Evolutionary conservation across 192 early-diverging fungal genomes (phyloP).

Genomic region (Coemansia sp.): DNA sequence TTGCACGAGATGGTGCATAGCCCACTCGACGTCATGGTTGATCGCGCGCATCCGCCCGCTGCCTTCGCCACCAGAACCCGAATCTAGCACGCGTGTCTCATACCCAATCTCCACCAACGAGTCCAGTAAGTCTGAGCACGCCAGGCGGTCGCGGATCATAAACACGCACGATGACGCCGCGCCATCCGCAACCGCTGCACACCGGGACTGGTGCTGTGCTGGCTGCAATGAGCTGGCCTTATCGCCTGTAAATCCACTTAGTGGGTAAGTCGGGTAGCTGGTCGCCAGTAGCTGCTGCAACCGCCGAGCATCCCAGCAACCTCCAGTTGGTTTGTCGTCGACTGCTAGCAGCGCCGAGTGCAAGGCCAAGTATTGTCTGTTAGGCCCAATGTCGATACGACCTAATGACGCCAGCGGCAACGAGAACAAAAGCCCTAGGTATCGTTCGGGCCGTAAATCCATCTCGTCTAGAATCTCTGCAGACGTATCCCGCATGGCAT

Average conservation of each 20-base stretch:
- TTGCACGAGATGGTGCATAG: slow-evolving; percentile 57
- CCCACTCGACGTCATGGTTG: slow-evolving; percentile 59
- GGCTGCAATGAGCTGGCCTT: slow-evolving; percentile 8
- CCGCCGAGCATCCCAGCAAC: neutral
- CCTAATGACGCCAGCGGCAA: slow-evolving; percentile 36
- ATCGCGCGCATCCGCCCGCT: slow-evolving; percentile 49
- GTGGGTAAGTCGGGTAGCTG: slow-evolving; percentile 14
- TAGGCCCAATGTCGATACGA: slow-evolving; percentile 55
- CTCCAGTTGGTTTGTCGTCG: neutral
- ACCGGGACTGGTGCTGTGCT: slow-evolving; percentile 8
- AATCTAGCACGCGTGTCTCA: slow-evolving; percentile 49
- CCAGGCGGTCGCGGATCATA: slow-evolving; percentile 55
- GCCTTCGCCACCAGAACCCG: slow-evolving; percentile 26
- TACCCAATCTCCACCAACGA: slow-evolving; percentile 51
- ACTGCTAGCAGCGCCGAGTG: slow-evolving; percentile 33
- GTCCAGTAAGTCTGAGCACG: slow-evolving; percentile 56
- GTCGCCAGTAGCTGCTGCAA: slow-evolving; percentile 19
- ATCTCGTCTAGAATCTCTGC: slow-evolving; percentile 17
- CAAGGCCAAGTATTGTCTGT: slow-evolving; percentile 52
- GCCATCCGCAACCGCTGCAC: neutral
- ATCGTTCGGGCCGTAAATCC: slow-evolving; percentile 47
- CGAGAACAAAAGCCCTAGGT: slow-evolving; percentile 38
- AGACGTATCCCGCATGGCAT: slow-evolving; percentile 12
- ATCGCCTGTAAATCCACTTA: neutral
- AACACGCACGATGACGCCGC: slow-evolving; percentile 42